A percentile compares a stretch with the other conserved stretches of the same genome.
These are phyloP conservation scores for Fulvia fulva DNA, from an alignment of 2,329 filamentous ascomycete species.

Conservation along the genomic window DNA sequence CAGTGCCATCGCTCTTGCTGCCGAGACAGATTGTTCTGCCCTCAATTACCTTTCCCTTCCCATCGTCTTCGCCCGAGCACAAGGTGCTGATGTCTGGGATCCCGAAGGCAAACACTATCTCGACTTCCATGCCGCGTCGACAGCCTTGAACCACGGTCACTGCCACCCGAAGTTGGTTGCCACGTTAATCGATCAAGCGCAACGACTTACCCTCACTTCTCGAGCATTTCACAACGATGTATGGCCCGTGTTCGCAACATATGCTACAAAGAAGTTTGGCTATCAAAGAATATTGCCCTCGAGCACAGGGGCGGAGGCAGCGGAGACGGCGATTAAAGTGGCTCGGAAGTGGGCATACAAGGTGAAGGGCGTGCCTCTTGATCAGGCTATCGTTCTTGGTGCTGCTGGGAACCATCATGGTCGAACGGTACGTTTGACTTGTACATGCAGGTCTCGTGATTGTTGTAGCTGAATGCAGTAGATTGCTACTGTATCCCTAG, in stretches of 20 bases:
- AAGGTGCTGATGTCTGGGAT: conserved; percentile 89
- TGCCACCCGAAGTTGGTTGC: conserved; percentile 94
- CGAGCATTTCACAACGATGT: conserved; percentile 97
- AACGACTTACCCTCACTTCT: conserved; percentile 82
- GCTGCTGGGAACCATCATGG: conserved; percentile 93
- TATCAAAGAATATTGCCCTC: conserved; percentile 97
- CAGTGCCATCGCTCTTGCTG: conserved; percentile 70
- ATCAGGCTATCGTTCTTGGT: conserved; percentile 77
- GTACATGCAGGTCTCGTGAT: background rate
- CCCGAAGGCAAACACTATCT: conserved; percentile 85
- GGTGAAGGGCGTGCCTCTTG: conserved; percentile 81
- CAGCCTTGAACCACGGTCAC: conserved; percentile 94
- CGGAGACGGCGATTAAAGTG: conserved; percentile 92
- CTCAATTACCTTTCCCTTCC: conserved; percentile 98
- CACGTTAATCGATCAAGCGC: conserved; percentile 81
- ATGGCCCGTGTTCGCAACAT: conserved; percentile 90
- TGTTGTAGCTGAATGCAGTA: background rate
- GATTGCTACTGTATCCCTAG: conserved; percentile 83
- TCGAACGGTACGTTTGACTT: conserved; percentile 65
- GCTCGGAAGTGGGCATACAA: conserved; percentile 97
- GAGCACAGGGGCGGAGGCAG: conserved; percentile 95
- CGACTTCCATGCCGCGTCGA: conserved; percentile 96
- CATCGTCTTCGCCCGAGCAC: conserved; percentile 80
- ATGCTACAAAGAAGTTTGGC: conserved; percentile 78
- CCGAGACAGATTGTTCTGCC: conserved; percentile 79